Evolutionary conservation across 139 green algal species (phyloP).

Genomic region (Gonium pectorale): DNA sequence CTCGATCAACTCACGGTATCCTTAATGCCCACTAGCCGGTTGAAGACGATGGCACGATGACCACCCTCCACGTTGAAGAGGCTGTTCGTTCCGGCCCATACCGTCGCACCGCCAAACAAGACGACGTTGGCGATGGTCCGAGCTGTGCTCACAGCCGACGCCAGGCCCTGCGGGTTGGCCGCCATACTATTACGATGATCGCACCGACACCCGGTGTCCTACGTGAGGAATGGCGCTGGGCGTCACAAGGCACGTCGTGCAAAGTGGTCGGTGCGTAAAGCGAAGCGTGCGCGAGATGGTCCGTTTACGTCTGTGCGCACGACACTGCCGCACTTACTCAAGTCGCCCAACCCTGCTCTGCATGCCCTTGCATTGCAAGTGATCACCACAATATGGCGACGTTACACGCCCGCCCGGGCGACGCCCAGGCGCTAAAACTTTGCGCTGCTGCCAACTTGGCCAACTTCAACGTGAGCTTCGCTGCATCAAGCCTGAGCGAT

Average conservation of each 20-base stretch:
- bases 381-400: constrained; percentile 26
- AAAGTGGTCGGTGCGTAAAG: too few relatives aligned
- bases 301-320: too few relatives aligned
- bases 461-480: constrained; percentile 18
- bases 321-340: too few relatives aligned
- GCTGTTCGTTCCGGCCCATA: constrained; percentile 84
- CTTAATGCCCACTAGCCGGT: constrained; percentile 94
- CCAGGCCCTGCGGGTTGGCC: constrained; percentile 19
- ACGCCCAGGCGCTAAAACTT: constrained; percentile 73
- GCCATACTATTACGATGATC: neutral
- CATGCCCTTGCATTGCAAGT: neutral
- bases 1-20: constrained; percentile 86
- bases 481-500: neutral
- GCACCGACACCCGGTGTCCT: too few relatives aligned
- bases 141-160: neutral
- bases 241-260: too few relatives aligned
- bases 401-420: constrained; percentile 59
- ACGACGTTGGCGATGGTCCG: constrained; percentile 32
- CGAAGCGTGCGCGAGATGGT: too few relatives aligned
- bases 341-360: too few relatives aligned
- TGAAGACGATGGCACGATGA: constrained; percentile 98
- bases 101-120: constrained; percentile 51
- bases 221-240: too few relatives aligned
- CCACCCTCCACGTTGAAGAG: constrained; percentile 99
- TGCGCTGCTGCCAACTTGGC: constrained; percentile 52